Base-by-base conservation (phyloP, 1,284 basidiomycete species). In the Sporisorium iseilematis-ciliati region DNA sequence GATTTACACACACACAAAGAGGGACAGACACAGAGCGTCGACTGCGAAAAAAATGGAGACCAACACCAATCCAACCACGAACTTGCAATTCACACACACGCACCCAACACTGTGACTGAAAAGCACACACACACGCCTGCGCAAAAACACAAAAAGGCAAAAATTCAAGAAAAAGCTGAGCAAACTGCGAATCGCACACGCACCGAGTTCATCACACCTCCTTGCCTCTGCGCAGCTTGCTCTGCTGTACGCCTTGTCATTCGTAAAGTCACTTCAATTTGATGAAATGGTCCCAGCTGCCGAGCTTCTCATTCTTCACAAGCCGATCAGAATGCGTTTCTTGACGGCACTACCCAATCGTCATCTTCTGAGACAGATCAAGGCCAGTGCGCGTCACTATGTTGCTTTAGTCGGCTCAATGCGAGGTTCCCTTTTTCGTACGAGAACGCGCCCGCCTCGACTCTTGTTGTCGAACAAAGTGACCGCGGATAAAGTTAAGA, bases 41-140 rank as follows among this genome's bases (percentile, higher is more conserved):
- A 21, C 20, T 14, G 42, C 23, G n/a, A 56, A 60, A 67, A 60
- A 65, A 64, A 54, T 16, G 61, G 67, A 70, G 67, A 70, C 57
- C 67, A 70, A 70, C 67, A 70, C 67, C 62, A 55, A 43, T 23
- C n/a, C n/a, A n/a, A n/a, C n/a, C n/a, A n/a, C n/a, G n/a, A n/a
- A n/a, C n/a, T n/a, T n/a, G n/a, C 29, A 41, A 50, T 38, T 31
- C 38, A 48, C 31, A 40, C 57, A 21, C 40, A 45, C 45, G 20
- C 33, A 35, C 12, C 42, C 45, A 48, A 23, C 56, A 23, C 45
- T n/a, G n/a, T n/a, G n/a, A 40, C 21, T 26, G 21, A 5, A 31
- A 31, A 5, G 29, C 33, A 35, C 14, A 38, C 3, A 14, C 53
- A 26, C 18, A 21, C 29, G 23, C 23, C 51, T 51, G 4, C 49